A percentile compares a stretch with the other conserved stretches of the same genome.
Conservation (phyloP, 192 early-diverging fungal genomes). For the Coemansia sp. region DNA sequence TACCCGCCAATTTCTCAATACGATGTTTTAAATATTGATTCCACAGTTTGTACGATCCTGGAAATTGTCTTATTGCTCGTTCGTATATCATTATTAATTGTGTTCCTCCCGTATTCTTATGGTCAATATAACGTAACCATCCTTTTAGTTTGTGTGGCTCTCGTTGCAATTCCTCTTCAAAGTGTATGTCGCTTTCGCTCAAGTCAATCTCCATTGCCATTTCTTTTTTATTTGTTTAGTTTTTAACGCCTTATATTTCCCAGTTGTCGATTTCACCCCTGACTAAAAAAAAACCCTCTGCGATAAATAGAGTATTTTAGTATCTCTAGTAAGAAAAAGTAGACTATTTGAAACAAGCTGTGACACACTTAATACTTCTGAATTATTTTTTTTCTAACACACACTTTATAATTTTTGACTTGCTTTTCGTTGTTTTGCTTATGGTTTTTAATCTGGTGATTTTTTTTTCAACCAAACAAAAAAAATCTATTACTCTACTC, state of each 20-base stretch:
- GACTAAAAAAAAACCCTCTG: no score
- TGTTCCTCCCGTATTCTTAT: slow-evolving; percentile 63
- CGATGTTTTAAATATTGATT: slow-evolving; percentile 79
- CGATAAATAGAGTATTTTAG: no score
- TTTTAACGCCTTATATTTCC: no score
- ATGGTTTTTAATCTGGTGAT: neutral
- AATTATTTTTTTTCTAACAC: no score
- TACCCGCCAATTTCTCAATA: slow-evolving; percentile 35
- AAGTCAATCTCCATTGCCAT: slow-evolving; percentile 24
- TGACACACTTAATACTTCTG: no score
- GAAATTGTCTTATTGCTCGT: slow-evolving; percentile 81
- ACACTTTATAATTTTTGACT: no score
- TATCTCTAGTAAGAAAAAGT: no score
- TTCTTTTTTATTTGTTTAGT: neutral
- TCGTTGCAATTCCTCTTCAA: slow-evolving; percentile 69
- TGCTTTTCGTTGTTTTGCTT: neutral
- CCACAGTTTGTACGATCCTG: slow-evolving; percentile 97
- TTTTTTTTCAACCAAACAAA: no score
- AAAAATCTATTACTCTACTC: neutral
- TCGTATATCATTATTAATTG: slow-evolving; percentile 74
- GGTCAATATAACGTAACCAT: slow-evolving; percentile 90
- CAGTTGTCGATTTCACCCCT: no score
- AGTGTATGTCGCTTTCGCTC: slow-evolving; percentile 44
- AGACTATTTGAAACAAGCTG: no score
- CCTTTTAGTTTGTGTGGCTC: slow-evolving; percentile 68